Evolutionary conservation across 2,329 filamentous ascomycete species (phyloP).

Genomic region (Aspergillus tubingensis): DNA sequence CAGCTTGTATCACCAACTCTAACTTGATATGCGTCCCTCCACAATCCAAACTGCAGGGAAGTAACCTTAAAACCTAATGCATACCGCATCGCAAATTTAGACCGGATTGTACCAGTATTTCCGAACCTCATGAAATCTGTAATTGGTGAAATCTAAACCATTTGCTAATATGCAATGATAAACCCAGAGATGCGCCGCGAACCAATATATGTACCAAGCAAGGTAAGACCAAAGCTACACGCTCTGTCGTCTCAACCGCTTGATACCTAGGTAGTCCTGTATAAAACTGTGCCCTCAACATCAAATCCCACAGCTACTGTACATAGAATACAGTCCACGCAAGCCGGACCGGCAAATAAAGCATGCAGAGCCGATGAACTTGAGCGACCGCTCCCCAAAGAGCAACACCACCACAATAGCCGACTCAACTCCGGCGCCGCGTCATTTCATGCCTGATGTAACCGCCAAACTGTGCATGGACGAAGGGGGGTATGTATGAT

Average conservation of each 20-base stretch:
- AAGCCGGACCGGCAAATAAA: conserved; percentile 1
- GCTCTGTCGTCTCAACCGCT: not conserved
- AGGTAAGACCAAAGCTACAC: not conserved
- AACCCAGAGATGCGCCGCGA: conserved; percentile 23
- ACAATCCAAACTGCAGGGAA: too few species aligned
- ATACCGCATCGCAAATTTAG: not conserved
- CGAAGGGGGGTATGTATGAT: not conserved
- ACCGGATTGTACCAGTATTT: not conserved
- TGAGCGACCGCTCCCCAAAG: not conserved
- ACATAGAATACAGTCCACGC: conserved; percentile 22
- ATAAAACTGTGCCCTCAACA: not conserved
- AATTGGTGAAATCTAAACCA: conserved; percentile 8
- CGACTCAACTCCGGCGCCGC: not conserved
- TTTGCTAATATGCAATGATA: conserved; percentile 17
- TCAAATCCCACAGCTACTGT: conserved; percentile 19
- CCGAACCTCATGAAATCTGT: not conserved
- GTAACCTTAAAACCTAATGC: fast-evolving
- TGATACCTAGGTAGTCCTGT: not conserved
- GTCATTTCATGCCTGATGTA: not conserved
- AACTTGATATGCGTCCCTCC: too few species aligned
- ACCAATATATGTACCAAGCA: conserved; percentile 11
- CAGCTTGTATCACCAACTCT: too few species aligned
- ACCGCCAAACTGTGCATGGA: not conserved
- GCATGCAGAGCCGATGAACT: not conserved
- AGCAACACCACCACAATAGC: not conserved